Percentiles rank a stretch among this genome's conserved stretches.
phyloP scores from a whole-genome alignment of 1,284 basidiomycete genomes.

The Coniferiporia sulphurascens region DNA sequence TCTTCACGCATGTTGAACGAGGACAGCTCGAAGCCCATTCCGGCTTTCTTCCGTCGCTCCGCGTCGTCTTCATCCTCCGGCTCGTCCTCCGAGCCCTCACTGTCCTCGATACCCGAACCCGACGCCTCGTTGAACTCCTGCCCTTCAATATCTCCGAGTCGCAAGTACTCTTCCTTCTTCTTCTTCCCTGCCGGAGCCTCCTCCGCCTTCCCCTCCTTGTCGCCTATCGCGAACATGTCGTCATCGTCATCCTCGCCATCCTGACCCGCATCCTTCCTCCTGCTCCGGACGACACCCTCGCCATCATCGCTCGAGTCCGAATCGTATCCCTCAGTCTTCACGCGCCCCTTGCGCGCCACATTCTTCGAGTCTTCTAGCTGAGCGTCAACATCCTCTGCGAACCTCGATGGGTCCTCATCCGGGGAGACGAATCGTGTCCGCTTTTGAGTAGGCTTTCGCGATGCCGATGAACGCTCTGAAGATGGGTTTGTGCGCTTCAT shows the following conservation, averaged over 20 bases:
- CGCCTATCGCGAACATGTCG: conserved; percentile 83
- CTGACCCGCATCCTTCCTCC: conserved; percentile 48
- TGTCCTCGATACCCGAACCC: conserved; percentile 31
- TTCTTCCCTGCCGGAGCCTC: conserved; percentile 36
- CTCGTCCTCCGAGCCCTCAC: conserved; percentile 43
- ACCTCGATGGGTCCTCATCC: conserved; percentile 63
- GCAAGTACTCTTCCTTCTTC: conserved; percentile 73
- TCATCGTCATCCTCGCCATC: conserved; percentile 64
- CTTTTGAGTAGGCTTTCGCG: conserved; percentile 35
- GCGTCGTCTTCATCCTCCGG: conserved; percentile 79
- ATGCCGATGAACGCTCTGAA: conserved; percentile 4
- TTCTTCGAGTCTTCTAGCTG: conserved; percentile 58
- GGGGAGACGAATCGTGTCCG: conserved; percentile 82
- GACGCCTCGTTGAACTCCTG: conserved; percentile 79
- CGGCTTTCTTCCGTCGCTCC: conserved; percentile 67
- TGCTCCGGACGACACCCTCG: conserved; percentile 79
- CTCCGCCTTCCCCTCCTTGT: conserved; percentile 33
- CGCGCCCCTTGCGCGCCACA: conserved; percentile 54
- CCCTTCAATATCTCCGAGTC: conserved; percentile 92
- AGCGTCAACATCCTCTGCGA: conserved; percentile 70
- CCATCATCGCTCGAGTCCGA: conserved; percentile 92
- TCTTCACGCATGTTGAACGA: conserved; percentile 99
- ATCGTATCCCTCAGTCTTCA: conserved; percentile 87
- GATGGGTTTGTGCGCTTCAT: conserved; percentile 17
- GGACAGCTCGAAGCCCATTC: conserved; percentile 91